Evolutionary conservation across 768 basidiomycete species (phyloP).

Genomic region (Rhodotorula kratochvilovae): DNA sequence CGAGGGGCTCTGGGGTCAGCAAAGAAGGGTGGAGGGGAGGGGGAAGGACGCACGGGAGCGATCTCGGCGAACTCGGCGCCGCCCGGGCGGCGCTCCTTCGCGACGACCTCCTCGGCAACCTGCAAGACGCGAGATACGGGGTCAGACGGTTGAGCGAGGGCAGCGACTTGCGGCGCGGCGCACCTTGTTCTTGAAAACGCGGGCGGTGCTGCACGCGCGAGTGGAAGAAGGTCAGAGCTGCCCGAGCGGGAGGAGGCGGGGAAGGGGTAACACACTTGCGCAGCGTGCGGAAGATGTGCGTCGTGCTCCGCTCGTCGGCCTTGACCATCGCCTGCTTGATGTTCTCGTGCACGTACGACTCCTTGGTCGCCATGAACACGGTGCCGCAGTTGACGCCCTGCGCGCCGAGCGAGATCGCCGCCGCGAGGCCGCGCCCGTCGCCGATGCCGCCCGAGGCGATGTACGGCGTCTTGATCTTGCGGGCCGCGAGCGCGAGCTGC

Average conservation of each 20-base stretch:
- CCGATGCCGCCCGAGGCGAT: slow-evolving; percentile 89
- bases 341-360: slow-evolving; percentile 62
- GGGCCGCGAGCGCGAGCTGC: slow-evolving; percentile 49
- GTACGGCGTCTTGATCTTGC: slow-evolving; percentile 76
- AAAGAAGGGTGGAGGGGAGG: no score
- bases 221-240: no score
- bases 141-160: no score
- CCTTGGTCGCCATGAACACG: slow-evolving; percentile 86
- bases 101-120: slow-evolving; percentile 74
- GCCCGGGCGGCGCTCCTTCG: slow-evolving; percentile 70
- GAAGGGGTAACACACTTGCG: slow-evolving; percentile 15
- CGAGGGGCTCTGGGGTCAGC: not conserved
- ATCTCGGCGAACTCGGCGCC: slow-evolving; percentile 72
- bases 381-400: slow-evolving; percentile 88
- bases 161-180: no score
- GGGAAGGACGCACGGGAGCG: slow-evolving; percentile 17
- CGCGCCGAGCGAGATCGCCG: slow-evolving; percentile 68
- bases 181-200: slow-evolving; percentile 39
- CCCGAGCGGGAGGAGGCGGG: not conserved
- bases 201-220: slow-evolving; percentile 18
- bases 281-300: slow-evolving; percentile 85
- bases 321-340: slow-evolving; percentile 86
- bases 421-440: slow-evolving; percentile 75
- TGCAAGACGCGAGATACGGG: not conserved
- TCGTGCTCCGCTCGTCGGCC: slow-evolving; percentile 66